These are phyloP conservation scores for Phytophthora colocasiae DNA, from an alignment of 352 stramenopile species.

Conservation along the genomic window DNA sequence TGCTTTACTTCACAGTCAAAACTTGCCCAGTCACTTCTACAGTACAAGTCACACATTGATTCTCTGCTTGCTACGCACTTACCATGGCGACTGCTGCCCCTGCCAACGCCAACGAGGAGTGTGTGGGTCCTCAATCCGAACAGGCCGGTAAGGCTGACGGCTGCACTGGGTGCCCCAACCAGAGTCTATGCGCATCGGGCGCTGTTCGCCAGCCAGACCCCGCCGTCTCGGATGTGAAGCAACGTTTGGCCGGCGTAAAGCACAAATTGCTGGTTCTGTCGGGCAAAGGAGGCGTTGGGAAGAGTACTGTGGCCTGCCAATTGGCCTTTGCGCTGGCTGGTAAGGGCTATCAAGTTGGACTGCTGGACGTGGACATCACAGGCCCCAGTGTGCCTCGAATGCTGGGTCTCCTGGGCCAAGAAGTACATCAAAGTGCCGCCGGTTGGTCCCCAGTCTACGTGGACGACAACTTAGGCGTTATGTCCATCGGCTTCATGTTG, in stretches of 20 bases:
- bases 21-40: not conserved
- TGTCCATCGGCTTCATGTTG: conserved; percentile 99
- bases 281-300: conserved; percentile 99
- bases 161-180: conserved; percentile 98
- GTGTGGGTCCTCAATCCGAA: conserved; percentile 95
- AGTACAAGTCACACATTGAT: conserved; percentile 17
- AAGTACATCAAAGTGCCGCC: conserved; percentile 97
- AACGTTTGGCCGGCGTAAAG: conserved; percentile 86
- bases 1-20: no score
- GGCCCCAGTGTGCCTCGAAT: conserved; percentile 98
- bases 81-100: conserved; percentile 54
- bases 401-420: conserved; percentile 92
- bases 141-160: conserved; percentile 94
- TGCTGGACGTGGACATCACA: conserved; percentile 99
- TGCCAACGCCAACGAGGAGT: conserved; percentile 87
- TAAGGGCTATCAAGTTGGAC: conserved; percentile 95
- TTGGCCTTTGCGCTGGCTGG: conserved; percentile 96
- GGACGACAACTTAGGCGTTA: conserved; percentile 98
- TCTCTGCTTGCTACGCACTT: conserved; percentile 7
- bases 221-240: conserved; percentile 88
- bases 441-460: conserved; percentile 99
- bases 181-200: conserved; percentile 95
- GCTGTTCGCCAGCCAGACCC: conserved; percentile 89
- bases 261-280: conserved; percentile 99
- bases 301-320: conserved; percentile 99